Evolutionary conservation across 768 basidiomycete genomes (phyloP), one percentile per base, ranked within the genome.

Genomic region (Pisolithus microcarpus): DNA sequence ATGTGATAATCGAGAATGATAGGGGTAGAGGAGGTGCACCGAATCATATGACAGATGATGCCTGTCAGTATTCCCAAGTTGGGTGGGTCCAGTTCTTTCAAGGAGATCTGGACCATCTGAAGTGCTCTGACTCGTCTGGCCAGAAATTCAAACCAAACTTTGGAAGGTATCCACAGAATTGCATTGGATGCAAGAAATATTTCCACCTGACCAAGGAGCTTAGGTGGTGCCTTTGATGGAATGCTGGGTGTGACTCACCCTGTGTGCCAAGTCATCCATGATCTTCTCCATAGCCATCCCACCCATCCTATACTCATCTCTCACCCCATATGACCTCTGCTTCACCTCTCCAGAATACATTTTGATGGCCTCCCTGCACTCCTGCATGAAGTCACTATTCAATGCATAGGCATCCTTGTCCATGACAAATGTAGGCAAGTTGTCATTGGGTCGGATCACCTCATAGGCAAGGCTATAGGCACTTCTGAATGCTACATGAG

Each of bases 1-100:
- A 57, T 45, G 52, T 58, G 55, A 18, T 23, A 48, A 26, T 56
- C 50, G 18, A 49, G 30, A 37, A 57, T 48, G 21, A 57, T 54
- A 0, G 50, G 50, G 1, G 56, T 58, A 2, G 47, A 46, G 4
- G 34, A 46, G 0, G 43, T 52, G 11, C 42, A 49, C 1, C 15
- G 37, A 26, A 58, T 37, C 1, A 58, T 30, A 16, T 57, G 48
- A 7, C 45, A 48, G 0, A 57, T 16, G 5, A 57, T 34, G 0
- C 55, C 52, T 7, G 55, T 58, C 0, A 56, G 24, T 1, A 58
- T 24, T 11, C 50, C 50, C 7, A 58, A 10, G 38, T 58, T 57
- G 0, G 48, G 36, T 16, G 57, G 52, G 1, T 46, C 18, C 0
- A 43, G 6, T 5, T 30, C 30, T 7, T 30, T 30, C 8, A 30